A percentile compares a stretch with the other conserved stretches of the same genome.
phyloP scores from a whole-genome alignment of 768 basidiomycete genomes.

The Tulasnella sp. region DNA sequence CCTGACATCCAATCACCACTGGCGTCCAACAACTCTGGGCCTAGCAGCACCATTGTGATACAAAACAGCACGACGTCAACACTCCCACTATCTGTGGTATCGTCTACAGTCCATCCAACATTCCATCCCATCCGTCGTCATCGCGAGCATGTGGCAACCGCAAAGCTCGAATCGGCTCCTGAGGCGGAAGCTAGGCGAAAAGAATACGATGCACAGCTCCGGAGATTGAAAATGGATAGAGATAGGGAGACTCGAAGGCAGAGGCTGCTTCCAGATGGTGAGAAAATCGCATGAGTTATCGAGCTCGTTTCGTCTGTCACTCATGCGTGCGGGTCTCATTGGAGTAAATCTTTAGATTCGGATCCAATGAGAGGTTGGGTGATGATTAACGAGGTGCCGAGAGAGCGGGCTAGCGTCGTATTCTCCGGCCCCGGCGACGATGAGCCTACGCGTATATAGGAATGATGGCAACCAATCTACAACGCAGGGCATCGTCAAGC shows the following conservation, averaged over 20 bases:
- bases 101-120: slow-evolving; percentile 26
- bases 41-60: slow-evolving; percentile 1
- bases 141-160: slow-evolving; percentile 41
- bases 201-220: slow-evolving; percentile 28
- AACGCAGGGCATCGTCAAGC: no score
- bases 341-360: slow-evolving; percentile 6
- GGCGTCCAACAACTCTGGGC: no score
- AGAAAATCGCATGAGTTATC: not conserved
- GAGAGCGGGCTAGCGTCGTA: no score
- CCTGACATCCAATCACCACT: not conserved
- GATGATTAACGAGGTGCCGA: no score
- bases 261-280: slow-evolving; percentile 24
- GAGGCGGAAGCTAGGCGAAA: slow-evolving; percentile 24
- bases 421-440: no score
- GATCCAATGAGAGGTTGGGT: slow-evolving; percentile 9
- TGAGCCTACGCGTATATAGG: no score
- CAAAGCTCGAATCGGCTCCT: slow-evolving; percentile 37
- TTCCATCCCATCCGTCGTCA: slow-evolving; percentile 28
- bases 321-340: not conserved
- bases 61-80: slow-evolving; percentile 17
- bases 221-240: slow-evolving; percentile 27
- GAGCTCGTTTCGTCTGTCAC: not conserved
- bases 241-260: slow-evolving; percentile 27
- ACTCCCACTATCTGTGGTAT: slow-evolving; percentile 39
- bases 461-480: no score